phyloP scores from a whole-genome alignment of 768 basidiomycete species.

The Lentinula guzmanii region DNA sequence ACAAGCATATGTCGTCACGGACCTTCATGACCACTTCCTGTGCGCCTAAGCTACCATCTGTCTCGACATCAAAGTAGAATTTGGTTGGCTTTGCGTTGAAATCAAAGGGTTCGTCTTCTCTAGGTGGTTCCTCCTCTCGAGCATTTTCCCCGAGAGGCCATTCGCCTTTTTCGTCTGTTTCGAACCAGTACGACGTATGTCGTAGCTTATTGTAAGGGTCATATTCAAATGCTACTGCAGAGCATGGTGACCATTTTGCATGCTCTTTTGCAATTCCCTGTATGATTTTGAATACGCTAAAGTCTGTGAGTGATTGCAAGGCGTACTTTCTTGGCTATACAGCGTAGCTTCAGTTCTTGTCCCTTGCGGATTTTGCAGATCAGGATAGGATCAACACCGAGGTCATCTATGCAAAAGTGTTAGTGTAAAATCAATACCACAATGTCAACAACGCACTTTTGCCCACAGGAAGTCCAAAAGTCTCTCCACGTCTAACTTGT shows the following conservation, averaged over 20 bases:
- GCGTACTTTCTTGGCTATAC: slow-evolving; percentile 86
- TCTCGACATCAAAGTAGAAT: slow-evolving; percentile 95
- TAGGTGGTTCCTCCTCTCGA: slow-evolving; percentile 71
- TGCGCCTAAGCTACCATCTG: slow-evolving; percentile 82
- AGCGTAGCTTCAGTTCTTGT: slow-evolving; percentile 81
- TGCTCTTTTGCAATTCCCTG: slow-evolving; percentile 98
- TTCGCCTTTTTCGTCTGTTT: slow-evolving; percentile 72
- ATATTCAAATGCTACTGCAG: slow-evolving; percentile 94
- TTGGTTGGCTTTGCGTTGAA: slow-evolving; percentile 81
- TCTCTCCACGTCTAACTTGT: slow-evolving; percentile 62
- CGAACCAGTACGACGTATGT: slow-evolving; percentile 95
- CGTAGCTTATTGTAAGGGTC: slow-evolving; percentile 97
- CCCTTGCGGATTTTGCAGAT: slow-evolving; percentile 92
- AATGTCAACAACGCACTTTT: slow-evolving; percentile 50
- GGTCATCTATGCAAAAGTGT: slow-evolving; percentile 41
- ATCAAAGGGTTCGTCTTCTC: slow-evolving; percentile 82
- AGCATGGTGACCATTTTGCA: slow-evolving; percentile 97
- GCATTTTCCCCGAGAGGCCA: slow-evolving; percentile 93
- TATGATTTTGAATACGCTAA: slow-evolving; percentile 2
- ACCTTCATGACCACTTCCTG: slow-evolving; percentile 90
- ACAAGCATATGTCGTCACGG: slow-evolving; percentile 6
- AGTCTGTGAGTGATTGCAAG: not conserved
- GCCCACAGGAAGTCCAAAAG: slow-evolving; percentile 80
- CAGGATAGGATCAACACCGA: slow-evolving; percentile 60
- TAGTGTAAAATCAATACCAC: not conserved